Base-by-base conservation (phyloP, 352 stramenopile species). In the Hyaloperonospora brassicae region DNA sequence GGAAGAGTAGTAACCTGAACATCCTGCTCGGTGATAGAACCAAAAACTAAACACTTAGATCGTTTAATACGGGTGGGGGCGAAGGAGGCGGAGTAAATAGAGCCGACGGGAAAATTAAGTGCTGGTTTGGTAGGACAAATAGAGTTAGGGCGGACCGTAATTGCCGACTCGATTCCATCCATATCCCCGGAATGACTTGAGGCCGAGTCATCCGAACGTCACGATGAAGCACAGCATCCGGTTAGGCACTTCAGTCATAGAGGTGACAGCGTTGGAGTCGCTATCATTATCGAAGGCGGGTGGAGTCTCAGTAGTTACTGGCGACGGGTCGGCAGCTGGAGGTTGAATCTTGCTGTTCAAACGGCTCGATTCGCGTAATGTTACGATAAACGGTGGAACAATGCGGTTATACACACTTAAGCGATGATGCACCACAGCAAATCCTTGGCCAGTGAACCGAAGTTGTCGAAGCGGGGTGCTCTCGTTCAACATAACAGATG, bases 371-470 rank as follows among this genome's bases (percentile, higher is more conserved):
- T 21, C 40, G 14, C 21, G 14, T 22, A 45, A 13, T 6, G 14
- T 10, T 5, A 5, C 7, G 3, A 45, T 24, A 45, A 25, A 45
- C 5, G 40, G 40, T 5, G 5, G n/a, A 10, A 24, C 11, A 21
- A 5, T 9, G 2, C 2, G 14, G 14, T 24, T 24, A 10, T 45
- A 45, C 9, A n/a, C 40, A 38, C 35, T 12, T 9, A 25, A 25
- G 8, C 2, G 11, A 45, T 25, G 40, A 25, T 45, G 40, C 14
- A 45, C 40, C 40, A 45, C 40, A 25, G 40, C 17, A 45, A 45
- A 45, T 4, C 40, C 40, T 45, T 45, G 40, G 11, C 40, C 40
- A 45, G 40, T 45, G 14, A 45, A 24, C 2, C 24, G 40, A 45
- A 25, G 23, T 25, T 45, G 40, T 6, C 40, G n/a, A 25, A 45